phyloP scores from a whole-genome alignment of 257 asterid genomes.

The Solanum sejunctum region DNA sequence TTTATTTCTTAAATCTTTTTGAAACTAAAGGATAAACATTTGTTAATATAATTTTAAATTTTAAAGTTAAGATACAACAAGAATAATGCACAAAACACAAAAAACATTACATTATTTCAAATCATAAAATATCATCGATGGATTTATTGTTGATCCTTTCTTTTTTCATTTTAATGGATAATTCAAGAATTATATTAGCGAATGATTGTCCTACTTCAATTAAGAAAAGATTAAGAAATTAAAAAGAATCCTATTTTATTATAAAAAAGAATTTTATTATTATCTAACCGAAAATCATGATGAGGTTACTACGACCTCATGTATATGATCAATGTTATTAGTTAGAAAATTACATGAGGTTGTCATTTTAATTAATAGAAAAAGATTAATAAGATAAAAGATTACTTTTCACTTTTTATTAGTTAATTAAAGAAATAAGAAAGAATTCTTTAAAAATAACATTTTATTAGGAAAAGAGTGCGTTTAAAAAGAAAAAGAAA shows the following conservation, averaged over 20 bases:
- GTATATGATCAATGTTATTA: neutral
- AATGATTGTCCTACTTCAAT: neutral
- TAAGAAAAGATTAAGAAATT: neutral
- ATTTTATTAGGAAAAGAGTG: neutral
- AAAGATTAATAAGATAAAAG: neutral
- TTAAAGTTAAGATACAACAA: neutral
- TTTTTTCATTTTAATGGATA: no score
- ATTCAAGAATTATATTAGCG: neutral
- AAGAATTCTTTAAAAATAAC: neutral
- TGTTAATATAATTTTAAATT: neutral
- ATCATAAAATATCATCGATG: no score
- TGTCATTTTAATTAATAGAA: no score
- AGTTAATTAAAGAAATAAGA: no score
- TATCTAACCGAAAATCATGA: neutral
- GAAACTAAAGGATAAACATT: neutral
- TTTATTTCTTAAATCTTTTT: neutral
- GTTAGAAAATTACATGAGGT: neutral
- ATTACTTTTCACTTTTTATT: neutral
- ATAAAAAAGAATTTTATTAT: neutral
- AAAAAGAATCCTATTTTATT: neutral
- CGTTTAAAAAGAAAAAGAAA: neutral
- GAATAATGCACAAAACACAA: no score
- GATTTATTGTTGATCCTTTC: no score
- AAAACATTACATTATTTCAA: no score
- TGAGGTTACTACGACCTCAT: neutral